phyloP scores from a whole-genome alignment of 495 filamentous ascomycete genomes.

The Lepraria neglecta region DNA sequence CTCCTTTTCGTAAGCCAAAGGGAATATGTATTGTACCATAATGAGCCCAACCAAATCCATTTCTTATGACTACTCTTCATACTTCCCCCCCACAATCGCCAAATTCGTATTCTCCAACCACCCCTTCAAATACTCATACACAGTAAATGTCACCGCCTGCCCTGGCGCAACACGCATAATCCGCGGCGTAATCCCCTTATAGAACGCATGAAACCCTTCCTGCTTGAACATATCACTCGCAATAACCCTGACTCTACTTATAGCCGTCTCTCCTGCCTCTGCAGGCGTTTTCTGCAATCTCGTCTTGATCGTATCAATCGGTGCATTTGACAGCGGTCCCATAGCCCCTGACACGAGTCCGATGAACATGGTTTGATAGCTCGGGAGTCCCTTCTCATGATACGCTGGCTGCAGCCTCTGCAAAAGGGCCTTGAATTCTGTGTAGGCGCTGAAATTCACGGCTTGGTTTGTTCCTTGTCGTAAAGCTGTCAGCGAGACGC shows the following conservation, averaged over 20 bases:
- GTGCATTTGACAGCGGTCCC: conserved; percentile 91
- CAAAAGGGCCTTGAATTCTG: conserved; percentile 76
- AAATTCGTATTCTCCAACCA: conserved; percentile 69
- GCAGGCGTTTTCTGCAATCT: conserved; percentile 85
- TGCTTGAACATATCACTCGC: conserved; percentile 92
- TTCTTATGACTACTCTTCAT: conserved; percentile 57
- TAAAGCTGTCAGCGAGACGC: conserved; percentile 86
- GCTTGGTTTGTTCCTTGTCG: conserved; percentile 96
- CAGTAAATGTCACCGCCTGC: conserved; percentile 96
- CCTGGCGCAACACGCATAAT: conserved; percentile 97
- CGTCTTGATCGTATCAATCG: conserved; percentile 99
- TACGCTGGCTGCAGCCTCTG: conserved; percentile 61
- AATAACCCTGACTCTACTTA: conserved; percentile 70
- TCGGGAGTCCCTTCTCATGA: conserved; percentile 56
- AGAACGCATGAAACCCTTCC: conserved; percentile 90
- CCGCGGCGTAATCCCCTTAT: conserved; percentile 96
- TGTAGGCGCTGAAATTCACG: conserved; percentile 98
- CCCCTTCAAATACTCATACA: conserved; percentile 87
- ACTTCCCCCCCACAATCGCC: conserved; percentile 57
- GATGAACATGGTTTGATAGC: conserved; percentile 85
- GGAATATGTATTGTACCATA: too few species aligned
- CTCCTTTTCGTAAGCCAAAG: too few species aligned
- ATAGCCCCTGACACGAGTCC: conserved; percentile 90
- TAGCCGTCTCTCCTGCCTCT: conserved; percentile 69
- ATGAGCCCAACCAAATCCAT: too few species aligned